phyloP scores from a whole-genome alignment of 164 flowering plant species.

The Aristolochia fimbriata region DNA sequence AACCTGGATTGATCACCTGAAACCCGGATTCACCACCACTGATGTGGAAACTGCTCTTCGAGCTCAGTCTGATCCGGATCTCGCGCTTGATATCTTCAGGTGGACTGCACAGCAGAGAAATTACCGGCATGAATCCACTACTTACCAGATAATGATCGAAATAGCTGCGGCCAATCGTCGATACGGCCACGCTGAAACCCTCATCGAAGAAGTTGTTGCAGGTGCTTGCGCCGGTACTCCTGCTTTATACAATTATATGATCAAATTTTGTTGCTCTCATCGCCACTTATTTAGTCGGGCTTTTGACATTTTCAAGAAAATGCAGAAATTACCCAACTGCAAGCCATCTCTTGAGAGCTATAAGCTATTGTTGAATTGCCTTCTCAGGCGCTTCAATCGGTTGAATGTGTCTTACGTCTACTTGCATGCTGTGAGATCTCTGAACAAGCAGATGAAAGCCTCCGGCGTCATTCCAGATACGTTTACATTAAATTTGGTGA shows the following conservation, averaged over 20 bases:
- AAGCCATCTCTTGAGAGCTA: conserved; percentile 70
- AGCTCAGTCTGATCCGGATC: conserved; percentile 75
- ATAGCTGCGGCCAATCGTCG: conserved; percentile 31
- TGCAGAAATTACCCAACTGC: conserved; percentile 42
- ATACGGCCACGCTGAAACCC: conserved; percentile 41
- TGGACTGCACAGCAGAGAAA: conserved; percentile 72
- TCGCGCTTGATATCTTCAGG: conserved; percentile 85
- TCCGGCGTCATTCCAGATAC: conserved; percentile 67
- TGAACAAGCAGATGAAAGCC: conserved; percentile 73
- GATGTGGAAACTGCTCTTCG: conserved; percentile 59
- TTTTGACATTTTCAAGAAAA: conserved; percentile 70
- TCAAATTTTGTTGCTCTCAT: conserved; percentile 47
- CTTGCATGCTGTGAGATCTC: conserved; percentile 53
- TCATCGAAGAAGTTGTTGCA: conserved; percentile 69
- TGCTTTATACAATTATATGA: conserved; percentile 54
- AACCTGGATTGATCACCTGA: conserved; percentile 55
- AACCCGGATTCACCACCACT: conserved; percentile 61
- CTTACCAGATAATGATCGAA: conserved; percentile 56
- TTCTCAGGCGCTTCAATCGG: conserved; percentile 55
- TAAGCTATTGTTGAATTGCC: conserved; percentile 34
- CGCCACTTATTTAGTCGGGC: conserved; percentile 51
- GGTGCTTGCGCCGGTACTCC: conserved; percentile 53
- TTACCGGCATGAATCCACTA: conserved; percentile 53
- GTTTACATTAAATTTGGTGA: conserved; percentile 64
- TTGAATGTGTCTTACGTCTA: conserved; percentile 52